Base-by-base conservation (phyloP, 1,284 basidiomycete genomes). In the Meripilus lineatus region DNA sequence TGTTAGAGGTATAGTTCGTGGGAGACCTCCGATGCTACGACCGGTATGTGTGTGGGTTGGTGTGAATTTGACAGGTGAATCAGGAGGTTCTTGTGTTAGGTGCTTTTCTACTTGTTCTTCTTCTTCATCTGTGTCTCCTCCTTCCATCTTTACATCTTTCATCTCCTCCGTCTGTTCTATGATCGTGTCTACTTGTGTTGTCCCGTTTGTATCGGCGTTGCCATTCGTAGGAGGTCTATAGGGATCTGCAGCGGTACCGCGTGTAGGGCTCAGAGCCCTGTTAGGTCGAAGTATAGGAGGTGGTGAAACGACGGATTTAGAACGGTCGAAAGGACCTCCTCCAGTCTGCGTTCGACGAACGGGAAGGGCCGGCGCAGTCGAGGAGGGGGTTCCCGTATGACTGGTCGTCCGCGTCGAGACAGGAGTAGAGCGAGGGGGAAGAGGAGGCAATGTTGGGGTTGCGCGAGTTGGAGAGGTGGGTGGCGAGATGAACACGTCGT, bases 201-300 rank as follows among this genome's bases (percentile, higher is more conserved):
- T n/a, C n/a, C n/a, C n/a, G n/a, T n/a, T n/a, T n/a, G n/a, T n/a
- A n/a, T n/a, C n/a, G n/a, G n/a, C n/a, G n/a, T n/a, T n/a, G n/a
- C n/a, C n/a, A n/a, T n/a, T n/a, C n/a, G n/a, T n/a, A n/a, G 28
- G 8, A 30, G 28, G 10, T 8, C 28, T n/a, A 30, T 30, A n/a
- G n/a, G 28, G 28, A 30, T n/a, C n/a, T 10, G 8, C n/a, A 8
- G 28, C 8, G 10, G n/a, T 30, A 5, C 43, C 41, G 15, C 57
- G 59, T 1, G 51, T 51, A 11, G 65, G 65, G 42, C 62, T 66
- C 20, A 64, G 54, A 2, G 62, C 49, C 34, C 60, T 57, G 1
- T 57, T 68, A 6, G 66, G 64, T 38, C 54, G 54, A 38, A 66
- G 55, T 25, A 63, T 42, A 2, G 57, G 55, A 33, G 54, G 59